These are phyloP conservation scores for Aphanocladium album DNA, from an alignment of 2,329 filamentous ascomycete genomes.

Conservation along the genomic window DNA sequence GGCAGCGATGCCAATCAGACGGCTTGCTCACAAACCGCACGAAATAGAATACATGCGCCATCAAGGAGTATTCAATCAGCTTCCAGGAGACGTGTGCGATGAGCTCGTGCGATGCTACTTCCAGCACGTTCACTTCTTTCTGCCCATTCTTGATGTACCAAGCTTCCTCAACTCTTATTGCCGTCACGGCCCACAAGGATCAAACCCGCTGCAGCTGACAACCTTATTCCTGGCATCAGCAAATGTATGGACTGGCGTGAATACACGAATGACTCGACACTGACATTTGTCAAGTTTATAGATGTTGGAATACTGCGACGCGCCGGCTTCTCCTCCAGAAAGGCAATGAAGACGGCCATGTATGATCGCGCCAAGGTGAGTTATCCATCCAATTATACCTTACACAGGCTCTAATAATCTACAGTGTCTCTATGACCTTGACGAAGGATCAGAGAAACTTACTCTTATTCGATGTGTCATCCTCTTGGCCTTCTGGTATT, in stretches of 20 bases:
- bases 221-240: background rate
- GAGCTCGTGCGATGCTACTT: slow-evolving; percentile 3
- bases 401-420: background rate
- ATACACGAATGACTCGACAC: background rate
- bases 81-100: slow-evolving; percentile 2
- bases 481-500: slow-evolving; percentile 1
- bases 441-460: background rate
- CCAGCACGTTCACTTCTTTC: slow-evolving; percentile 9
- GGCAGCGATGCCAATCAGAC: background rate
- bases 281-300: background rate
- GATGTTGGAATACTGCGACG: background rate
- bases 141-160: slow-evolving; percentile 3
- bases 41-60: slow-evolving; percentile 9
- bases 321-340: slow-evolving; percentile 1
- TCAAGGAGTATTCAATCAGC: background rate
- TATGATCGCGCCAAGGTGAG: slow-evolving; percentile 9
- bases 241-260: background rate
- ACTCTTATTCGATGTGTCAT: background rate
- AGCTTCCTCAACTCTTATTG: slow-evolving; percentile 6
- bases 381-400: background rate
- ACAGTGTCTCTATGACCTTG: background rate
- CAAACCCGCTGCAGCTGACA: background rate
- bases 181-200: background rate
- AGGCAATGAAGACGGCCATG: slow-evolving; percentile 9
- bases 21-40: background rate